Evolutionary conservation across 306 rosid genomes (phyloP).

Genomic region (Acacia confusa): DNA sequence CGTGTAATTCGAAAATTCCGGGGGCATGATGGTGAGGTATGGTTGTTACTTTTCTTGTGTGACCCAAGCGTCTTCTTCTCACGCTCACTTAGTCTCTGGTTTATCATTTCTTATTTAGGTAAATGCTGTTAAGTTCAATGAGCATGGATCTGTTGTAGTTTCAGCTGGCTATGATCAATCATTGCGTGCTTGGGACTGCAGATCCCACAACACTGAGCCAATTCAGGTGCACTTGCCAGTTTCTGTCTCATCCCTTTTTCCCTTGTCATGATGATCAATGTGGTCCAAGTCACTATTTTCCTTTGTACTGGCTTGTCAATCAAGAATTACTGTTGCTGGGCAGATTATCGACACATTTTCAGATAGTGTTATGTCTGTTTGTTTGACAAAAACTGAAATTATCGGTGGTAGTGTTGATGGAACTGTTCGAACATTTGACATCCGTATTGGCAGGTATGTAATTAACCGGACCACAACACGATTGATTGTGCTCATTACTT

Average conservation of each 20-base stretch:
- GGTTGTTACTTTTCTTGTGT: background rate
- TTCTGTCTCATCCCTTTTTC: background rate
- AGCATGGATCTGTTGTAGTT: conserved; percentile 77
- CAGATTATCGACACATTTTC: conserved; percentile 84
- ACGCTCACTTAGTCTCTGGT: background rate
- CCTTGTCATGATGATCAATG: background rate
- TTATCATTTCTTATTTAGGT: conserved; percentile 45
- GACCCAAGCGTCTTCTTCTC: background rate
- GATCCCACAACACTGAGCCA: conserved; percentile 88
- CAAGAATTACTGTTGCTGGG: conserved; percentile 35
- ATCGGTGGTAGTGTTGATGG: conserved; percentile 97
- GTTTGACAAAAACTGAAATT: conserved; percentile 79
- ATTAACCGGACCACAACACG: conserved; percentile 26
- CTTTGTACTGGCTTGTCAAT: conserved; percentile 32
- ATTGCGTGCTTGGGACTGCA: conserved; percentile 91
- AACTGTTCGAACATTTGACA: conserved; percentile 85
- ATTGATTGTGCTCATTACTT: conserved; percentile 49
- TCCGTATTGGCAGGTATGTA: conserved; percentile 78
- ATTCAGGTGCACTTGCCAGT: conserved; percentile 59
- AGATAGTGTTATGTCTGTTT: conserved; percentile 90
- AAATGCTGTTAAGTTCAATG: conserved; percentile 83
- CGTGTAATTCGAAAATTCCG: conserved; percentile 86
- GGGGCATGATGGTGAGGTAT: conserved; percentile 84
- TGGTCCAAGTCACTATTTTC: background rate
- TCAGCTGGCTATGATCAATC: conserved; percentile 95